Percentiles rank a stretch among this genome's conserved stretches.
phyloP scores from a whole-genome alignment of 257 asterid genomes.

The Pogostemon cablin region DNA sequence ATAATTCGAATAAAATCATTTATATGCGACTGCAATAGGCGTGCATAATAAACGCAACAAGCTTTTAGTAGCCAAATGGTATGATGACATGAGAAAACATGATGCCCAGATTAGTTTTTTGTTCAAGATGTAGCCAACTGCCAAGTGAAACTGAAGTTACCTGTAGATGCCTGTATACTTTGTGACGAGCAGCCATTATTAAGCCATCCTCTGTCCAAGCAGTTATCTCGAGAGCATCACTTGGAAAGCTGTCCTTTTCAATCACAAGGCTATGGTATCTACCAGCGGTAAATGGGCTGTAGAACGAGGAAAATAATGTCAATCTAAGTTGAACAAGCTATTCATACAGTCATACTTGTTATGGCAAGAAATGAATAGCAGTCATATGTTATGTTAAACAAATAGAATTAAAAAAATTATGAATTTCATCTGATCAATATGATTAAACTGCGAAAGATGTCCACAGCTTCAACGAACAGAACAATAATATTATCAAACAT shows the following conservation, averaged over 20 bases:
- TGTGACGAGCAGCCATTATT: slow-evolving; percentile 97
- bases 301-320: slow-evolving; percentile 24
- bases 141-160: slow-evolving; percentile 39
- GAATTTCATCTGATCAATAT: not conserved
- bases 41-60: not conserved
- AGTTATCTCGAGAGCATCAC: slow-evolving; percentile 75
- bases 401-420: slow-evolving; percentile 12
- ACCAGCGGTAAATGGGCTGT: slow-evolving; percentile 94
- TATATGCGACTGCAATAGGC: not conserved
- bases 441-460: slow-evolving; percentile 10
- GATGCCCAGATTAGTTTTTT: not conserved
- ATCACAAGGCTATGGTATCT: slow-evolving; percentile 97
- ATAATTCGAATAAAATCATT: slow-evolving; percentile 8
- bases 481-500: not conserved
- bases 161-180: slow-evolving; percentile 65
- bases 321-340: slow-evolving; percentile 17
- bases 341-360: slow-evolving; percentile 13
- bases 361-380: slow-evolving; percentile 18
- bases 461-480: slow-evolving; percentile 6
- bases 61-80: not conserved
- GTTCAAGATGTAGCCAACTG: not conserved
- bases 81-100: not conserved
- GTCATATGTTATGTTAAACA: not conserved
- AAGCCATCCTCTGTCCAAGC: slow-evolving; percentile 98
- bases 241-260: slow-evolving; percentile 81